phyloP scores from a whole-genome alignment of 257 asterid species.

The Salvia miltiorrhiza region DNA sequence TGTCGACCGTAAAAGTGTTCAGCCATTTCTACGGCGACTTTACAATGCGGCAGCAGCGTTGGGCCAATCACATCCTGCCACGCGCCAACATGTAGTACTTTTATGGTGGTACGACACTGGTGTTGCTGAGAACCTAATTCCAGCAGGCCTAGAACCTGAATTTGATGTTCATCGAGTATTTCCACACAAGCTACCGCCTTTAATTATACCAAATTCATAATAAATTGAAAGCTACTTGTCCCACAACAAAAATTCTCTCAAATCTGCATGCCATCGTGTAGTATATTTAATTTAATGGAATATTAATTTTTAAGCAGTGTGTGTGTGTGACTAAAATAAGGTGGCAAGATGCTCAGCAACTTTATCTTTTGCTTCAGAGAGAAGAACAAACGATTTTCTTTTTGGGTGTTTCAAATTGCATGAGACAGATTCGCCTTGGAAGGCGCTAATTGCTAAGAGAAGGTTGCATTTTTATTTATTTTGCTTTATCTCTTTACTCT shows the following conservation, averaged over 20 bases:
- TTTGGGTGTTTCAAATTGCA: slow-evolving; percentile 19
- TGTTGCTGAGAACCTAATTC: slow-evolving; percentile 26
- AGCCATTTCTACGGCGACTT: not conserved
- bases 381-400: slow-evolving; percentile 27
- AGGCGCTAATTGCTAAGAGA: slow-evolving; percentile 40
- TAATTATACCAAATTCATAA: not conserved
- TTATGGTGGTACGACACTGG: not conserved
- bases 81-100: not conserved
- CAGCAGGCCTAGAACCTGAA: slow-evolving; percentile 14
- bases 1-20: not conserved
- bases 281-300: not conserved
- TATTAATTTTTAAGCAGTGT: slow-evolving; percentile 7
- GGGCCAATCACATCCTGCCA: slow-evolving; percentile 10
- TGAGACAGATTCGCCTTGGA: slow-evolving; percentile 39
- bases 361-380: slow-evolving; percentile 53
- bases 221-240: not conserved
- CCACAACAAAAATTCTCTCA: too few relatives aligned
- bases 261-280: not conserved
- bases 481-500: slow-evolving; percentile 20
- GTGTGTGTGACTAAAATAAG: slow-evolving; percentile 31
- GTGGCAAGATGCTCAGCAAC: slow-evolving; percentile 48
- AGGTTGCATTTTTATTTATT: slow-evolving; percentile 28
- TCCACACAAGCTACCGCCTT: slow-evolving; percentile 8
- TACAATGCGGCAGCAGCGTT: not conserved
- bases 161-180: slow-evolving; percentile 1